phyloP scores from a whole-genome alignment of 2,329 filamentous ascomycete genomes.

The Tolypocladium album region DNA sequence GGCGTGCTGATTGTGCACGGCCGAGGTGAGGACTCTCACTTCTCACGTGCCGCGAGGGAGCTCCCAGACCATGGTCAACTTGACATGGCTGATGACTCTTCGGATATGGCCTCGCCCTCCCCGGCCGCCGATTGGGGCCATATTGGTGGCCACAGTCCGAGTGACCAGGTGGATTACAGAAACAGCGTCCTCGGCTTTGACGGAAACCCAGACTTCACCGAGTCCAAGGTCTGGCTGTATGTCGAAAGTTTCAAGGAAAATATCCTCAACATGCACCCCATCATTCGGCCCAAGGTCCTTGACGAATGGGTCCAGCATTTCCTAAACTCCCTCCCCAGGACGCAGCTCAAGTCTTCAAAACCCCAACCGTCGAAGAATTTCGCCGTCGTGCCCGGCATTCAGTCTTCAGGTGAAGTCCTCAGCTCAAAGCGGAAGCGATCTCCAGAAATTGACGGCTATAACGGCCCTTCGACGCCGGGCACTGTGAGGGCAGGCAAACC shows the following conservation, averaged over 20 bases:
- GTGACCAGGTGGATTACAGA: conserved; percentile 27
- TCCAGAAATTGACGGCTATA: conserved; percentile 25
- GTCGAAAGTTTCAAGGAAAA: conserved; percentile 48
- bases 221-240: conserved; percentile 38
- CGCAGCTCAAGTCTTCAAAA: conserved; percentile 15
- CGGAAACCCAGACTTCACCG: conserved; percentile 44
- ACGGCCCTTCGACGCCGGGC: conserved; percentile 17
- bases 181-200: conserved; percentile 27
- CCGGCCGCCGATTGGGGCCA: conserved; percentile 50
- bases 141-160: conserved; percentile 38
- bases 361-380: conserved; percentile 19
- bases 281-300: conserved; percentile 43
- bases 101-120: conserved; percentile 42
- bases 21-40: conserved; percentile 62
- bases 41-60: conserved; percentile 37
- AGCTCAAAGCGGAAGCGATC: conserved; percentile 48
- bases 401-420: conserved; percentile 14
- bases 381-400: conserved; percentile 17
- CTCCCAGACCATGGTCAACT: conserved; percentile 23
- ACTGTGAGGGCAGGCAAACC: conserved; percentile 35
- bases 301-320: conserved; percentile 42
- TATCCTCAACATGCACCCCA: conserved; percentile 56
- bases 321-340: conserved; percentile 32
- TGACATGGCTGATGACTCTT: conserved; percentile 36
- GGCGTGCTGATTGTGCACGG: conserved; percentile 69